Conservation (phyloP, 495 filamentous ascomycete genomes). For the Neurospora tetrasperma region DNA sequence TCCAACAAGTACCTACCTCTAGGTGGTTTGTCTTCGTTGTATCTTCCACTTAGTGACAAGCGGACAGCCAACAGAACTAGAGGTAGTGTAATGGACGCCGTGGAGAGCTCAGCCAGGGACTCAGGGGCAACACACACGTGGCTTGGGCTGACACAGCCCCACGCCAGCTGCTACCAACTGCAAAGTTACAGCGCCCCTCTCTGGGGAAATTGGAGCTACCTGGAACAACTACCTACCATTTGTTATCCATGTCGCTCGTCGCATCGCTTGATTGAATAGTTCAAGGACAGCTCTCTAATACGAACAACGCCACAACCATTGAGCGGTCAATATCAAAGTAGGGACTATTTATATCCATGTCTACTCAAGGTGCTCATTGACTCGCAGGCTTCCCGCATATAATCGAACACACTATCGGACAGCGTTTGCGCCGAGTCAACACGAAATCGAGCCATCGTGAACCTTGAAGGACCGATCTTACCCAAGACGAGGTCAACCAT, state of each 20-base stretch:
- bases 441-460: neutral
- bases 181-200: neutral
- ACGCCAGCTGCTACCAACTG: neutral
- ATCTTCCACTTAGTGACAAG: too few relatives aligned
- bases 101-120: neutral
- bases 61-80: too few relatives aligned
- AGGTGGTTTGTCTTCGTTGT: too few relatives aligned
- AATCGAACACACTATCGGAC: neutral
- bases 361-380: neutral
- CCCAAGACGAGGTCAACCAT: neutral
- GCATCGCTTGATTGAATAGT: neutral
- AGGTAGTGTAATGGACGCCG: neutral
- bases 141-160: neutral
- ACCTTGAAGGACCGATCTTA: neutral
- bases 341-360: neutral
- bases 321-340: neutral
- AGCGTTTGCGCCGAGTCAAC: neutral
- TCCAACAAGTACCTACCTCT: too few relatives aligned
- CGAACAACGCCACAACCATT: neutral
- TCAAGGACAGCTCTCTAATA: neutral
- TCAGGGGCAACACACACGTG: neutral
- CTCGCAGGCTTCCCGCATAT: neutral
- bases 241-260: neutral
- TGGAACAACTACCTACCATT: neutral
- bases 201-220: neutral